Conservation (phyloP, 2,329 filamentous ascomycete genomes). For the Fusarium ramigenum region DNA sequence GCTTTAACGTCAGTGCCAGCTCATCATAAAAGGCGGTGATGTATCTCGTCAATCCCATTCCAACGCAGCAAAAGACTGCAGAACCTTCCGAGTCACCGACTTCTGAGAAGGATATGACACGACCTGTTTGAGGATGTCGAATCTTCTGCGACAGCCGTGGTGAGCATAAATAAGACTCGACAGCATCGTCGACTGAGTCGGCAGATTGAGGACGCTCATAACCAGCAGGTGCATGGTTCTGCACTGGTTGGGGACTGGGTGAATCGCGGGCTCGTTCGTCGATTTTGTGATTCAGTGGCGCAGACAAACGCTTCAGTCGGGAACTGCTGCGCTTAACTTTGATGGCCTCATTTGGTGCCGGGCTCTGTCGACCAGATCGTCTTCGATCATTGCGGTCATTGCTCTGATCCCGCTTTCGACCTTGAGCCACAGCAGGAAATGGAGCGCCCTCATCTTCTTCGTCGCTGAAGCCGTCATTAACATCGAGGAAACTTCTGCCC, state of each 20-base stretch:
- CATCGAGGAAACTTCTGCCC: slow-evolving; percentile 37
- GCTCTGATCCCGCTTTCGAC: slow-evolving; percentile 61
- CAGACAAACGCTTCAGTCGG: slow-evolving; percentile 66
- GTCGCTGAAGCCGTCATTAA: slow-evolving; percentile 44
- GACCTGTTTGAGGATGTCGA: slow-evolving; percentile 82
- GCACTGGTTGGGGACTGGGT: slow-evolving; percentile 41
- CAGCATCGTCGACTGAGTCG: slow-evolving; percentile 89
- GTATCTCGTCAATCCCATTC: slow-evolving; percentile 96
- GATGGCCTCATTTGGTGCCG: slow-evolving; percentile 57
- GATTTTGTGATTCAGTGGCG: slow-evolving; percentile 53
- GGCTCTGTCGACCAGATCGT: slow-evolving; percentile 59
- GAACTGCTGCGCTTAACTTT: slow-evolving; percentile 66
- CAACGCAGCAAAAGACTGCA: slow-evolving; percentile 95
- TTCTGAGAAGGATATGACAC: slow-evolving; percentile 94
- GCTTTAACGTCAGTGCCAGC: slow-evolving; percentile 84
- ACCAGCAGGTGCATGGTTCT: slow-evolving; percentile 53
- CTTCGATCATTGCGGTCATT: slow-evolving; percentile 56
- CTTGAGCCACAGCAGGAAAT: slow-evolving; percentile 73
- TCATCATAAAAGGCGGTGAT: slow-evolving; percentile 98
- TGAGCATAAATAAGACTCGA: slow-evolving; percentile 84
- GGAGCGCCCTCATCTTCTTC: slow-evolving; percentile 72
- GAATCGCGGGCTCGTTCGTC: slow-evolving; percentile 49
- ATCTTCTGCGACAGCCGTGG: slow-evolving; percentile 90
- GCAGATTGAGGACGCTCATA: slow-evolving; percentile 81
- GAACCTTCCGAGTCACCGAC: slow-evolving; percentile 92